Conservation (phyloP, 225 moss, liverwort and hornwort genomes). For the Marchantia polymorpha region DNA sequence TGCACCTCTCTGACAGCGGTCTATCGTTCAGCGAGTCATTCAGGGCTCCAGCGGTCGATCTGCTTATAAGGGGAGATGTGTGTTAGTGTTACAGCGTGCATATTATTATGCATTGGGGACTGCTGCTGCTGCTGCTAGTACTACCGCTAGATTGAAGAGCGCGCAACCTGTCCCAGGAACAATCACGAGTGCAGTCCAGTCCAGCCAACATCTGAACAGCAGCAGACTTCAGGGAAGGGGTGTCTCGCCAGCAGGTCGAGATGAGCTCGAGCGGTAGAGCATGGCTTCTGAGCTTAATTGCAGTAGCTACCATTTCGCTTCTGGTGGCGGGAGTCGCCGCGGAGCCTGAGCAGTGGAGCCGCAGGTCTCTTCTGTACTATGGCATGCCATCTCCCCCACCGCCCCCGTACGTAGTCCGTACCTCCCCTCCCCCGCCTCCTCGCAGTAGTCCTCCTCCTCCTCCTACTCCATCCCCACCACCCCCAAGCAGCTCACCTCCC, state of each 20-base stretch:
- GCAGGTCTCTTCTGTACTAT: not conserved
- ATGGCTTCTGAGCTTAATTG: not conserved
- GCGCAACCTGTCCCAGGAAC: too few species aligned
- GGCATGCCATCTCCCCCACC: not conserved
- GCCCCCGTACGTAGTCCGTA: not conserved
- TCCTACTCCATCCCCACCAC: not conserved
- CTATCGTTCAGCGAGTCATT: too few species aligned
- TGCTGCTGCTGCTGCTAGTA: too few species aligned
- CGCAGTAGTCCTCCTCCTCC: not conserved
- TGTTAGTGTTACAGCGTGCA: too few species aligned
- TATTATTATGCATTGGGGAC: too few species aligned
- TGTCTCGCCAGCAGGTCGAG: not conserved
- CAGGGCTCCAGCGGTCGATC: too few species aligned
- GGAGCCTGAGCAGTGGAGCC: not conserved
- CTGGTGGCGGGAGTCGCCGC: not conserved
- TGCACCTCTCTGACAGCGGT: too few species aligned
- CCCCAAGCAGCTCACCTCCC: not conserved
- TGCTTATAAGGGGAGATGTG: too few species aligned
- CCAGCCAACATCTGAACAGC: too few species aligned
- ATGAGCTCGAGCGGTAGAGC: not conserved
- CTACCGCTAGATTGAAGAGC: too few species aligned
- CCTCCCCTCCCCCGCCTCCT: not conserved
- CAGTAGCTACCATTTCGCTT: not conserved
- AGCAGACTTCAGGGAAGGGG: too few species aligned
- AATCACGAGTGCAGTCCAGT: too few species aligned